phyloP scores from a whole-genome alignment of 2,329 filamentous ascomycete genomes.

The Exophiala aquamarina region DNA sequence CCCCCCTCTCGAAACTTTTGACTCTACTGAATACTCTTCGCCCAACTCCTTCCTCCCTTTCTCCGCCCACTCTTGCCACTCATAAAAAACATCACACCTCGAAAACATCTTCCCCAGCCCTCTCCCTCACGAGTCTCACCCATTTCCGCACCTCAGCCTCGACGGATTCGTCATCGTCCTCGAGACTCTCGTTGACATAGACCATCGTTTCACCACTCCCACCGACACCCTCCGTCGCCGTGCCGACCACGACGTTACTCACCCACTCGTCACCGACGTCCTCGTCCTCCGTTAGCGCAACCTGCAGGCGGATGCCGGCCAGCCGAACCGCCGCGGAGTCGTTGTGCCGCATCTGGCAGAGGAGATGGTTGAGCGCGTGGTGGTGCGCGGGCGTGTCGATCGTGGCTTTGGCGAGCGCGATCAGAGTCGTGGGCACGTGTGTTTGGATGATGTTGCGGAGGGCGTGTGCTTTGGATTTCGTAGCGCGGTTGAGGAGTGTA shows the following conservation, averaged over 20 bases:
- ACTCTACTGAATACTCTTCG: neutral
- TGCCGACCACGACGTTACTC: slow-evolving; percentile 38
- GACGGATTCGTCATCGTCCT: slow-evolving; percentile 92
- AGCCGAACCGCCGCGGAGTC: slow-evolving; percentile 71
- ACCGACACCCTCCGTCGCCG: slow-evolving; percentile 19
- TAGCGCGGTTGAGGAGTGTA: slow-evolving; percentile 40
- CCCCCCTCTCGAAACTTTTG: no score
- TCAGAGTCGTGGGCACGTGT: slow-evolving; percentile 38
- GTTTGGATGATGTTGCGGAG: slow-evolving; percentile 69
- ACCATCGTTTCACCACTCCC: slow-evolving; percentile 75
- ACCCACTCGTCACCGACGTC: slow-evolving; percentile 92
- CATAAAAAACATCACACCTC: slow-evolving; percentile 20
- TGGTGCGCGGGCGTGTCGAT: slow-evolving; percentile 74
- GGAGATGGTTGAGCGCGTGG: slow-evolving; percentile 77
- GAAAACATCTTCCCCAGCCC: slow-evolving; percentile 73
- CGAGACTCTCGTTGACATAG: slow-evolving; percentile 90
- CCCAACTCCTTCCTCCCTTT: neutral
- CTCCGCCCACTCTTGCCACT: neutral
- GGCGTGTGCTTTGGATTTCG: slow-evolving; percentile 35
- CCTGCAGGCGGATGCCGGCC: slow-evolving; percentile 78
- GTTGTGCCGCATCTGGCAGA: slow-evolving; percentile 73
- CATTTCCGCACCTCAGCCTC: slow-evolving; percentile 86
- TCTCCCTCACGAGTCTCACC: slow-evolving; percentile 86
- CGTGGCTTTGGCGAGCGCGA: slow-evolving; percentile 60
- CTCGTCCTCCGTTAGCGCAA: slow-evolving; percentile 66